Evolutionary conservation across 2,329 filamentous ascomycete genomes (phyloP).

Genomic region (Trichoderma harzianum): DNA sequence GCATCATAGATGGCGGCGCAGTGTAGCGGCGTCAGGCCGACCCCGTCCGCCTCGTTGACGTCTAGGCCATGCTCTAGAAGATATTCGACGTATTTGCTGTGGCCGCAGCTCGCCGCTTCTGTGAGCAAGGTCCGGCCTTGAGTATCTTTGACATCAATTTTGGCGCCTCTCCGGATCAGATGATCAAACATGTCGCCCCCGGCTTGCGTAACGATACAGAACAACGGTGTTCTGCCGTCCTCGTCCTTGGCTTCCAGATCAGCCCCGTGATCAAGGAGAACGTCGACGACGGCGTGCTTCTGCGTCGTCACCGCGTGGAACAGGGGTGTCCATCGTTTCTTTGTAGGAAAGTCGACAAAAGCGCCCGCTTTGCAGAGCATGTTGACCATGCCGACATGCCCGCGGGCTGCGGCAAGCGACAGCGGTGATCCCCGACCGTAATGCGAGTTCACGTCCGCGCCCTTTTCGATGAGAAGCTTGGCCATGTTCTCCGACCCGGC

Average conservation of each 20-base stretch:
- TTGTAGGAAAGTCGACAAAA: background rate
- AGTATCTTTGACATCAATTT: background rate
- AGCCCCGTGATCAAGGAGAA: constrained; percentile 5
- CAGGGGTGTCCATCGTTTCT: background rate
- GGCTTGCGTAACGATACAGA: background rate
- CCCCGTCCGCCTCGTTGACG: background rate
- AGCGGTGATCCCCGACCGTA: background rate
- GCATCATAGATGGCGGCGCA: background rate
- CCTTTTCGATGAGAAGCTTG: background rate
- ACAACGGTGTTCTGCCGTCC: background rate
- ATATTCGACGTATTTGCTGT: background rate
- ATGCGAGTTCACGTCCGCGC: constrained; percentile 4
- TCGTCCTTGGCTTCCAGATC: background rate
- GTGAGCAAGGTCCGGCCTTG: background rate
- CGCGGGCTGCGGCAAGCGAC: background rate
- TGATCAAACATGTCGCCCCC: background rate
- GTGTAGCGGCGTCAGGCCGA: constrained; percentile 2
- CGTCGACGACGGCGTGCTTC: background rate
- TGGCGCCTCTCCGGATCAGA: background rate
- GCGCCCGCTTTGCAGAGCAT: background rate
- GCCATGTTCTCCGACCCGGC: background rate
- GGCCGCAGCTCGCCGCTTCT: background rate
- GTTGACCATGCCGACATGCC: background rate
- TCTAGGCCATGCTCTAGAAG: constrained; percentile 1
- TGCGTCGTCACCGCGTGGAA: background rate